Base-by-base conservation (phyloP, 2,329 filamentous ascomycete genomes). In the Cylindrodendrum hubeiense region DNA sequence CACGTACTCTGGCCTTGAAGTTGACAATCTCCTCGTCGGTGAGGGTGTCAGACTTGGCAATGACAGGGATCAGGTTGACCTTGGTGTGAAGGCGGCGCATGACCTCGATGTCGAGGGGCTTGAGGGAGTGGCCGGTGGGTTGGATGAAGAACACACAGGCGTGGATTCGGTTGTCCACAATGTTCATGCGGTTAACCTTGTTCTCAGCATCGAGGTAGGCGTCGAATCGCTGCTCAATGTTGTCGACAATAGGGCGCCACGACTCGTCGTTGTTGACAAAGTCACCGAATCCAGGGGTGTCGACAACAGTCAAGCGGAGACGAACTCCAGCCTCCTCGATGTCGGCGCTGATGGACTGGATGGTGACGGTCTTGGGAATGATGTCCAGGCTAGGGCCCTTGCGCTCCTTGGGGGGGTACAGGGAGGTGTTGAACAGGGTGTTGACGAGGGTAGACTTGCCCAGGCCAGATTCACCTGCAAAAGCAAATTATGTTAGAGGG, bases 251-350 rank as follows among this genome's bases (percentile, higher is more conserved):
- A 62, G 96, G 96, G 78, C 96, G 91, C 96, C 96, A 99, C 28
- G 96, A 99, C 84, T 98, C 96, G 77, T 98, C 96, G 80, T 99
- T 99, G 91, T 99, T 99, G 79, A 99, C 96, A 79, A 98, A 99
- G 84, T 99, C 96, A 77, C 96, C 96, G 76, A 99, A 99, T 69
- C 96, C 96, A 46, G 96, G 96, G 10, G 96, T 99, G 76, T 99
- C 96, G 70, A 99, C 96, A 57, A 99, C 96, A 13, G 95, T 99
- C 80, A 99, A 84, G 66, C 96, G 93, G 71, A 99, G 91, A 79
- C 96, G 95, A 66, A 99, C 96, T 71, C 96, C 96, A 70, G 97
- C 97, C 86, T 99, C 96, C 84, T 99, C 96, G 73, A 99, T 99
- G 75, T 97, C 94, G 70, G 94, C 93, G 79, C 94, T 97, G 81